Evolutionary conservation across 129 eudicot genomes (phyloP).

Genomic region (Artemisia annua): DNA sequence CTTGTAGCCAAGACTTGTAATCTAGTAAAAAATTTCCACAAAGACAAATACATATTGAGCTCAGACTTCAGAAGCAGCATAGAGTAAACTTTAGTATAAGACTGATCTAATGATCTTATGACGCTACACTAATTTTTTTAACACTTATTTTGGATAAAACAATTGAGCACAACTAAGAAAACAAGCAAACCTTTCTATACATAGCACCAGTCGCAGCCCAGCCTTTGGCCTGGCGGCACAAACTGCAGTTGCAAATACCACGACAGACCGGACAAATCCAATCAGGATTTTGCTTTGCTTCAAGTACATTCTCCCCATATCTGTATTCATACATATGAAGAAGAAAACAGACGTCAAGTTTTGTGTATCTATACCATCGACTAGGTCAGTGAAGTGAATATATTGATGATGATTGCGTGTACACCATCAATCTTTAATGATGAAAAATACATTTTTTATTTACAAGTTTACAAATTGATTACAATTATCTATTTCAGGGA

Average conservation of each 20-base stretch:
- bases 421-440: background rate
- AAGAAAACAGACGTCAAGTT: no score
- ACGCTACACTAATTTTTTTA: background rate
- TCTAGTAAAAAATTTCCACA: slow-evolving; percentile 47
- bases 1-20: slow-evolving; percentile 68
- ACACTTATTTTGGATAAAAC: background rate
- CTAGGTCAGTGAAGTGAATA: background rate
- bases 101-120: background rate
- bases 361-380: no score
- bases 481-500: background rate
- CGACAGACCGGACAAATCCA: slow-evolving; percentile 97
- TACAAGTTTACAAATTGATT: background rate
- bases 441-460: no score
- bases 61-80: no score
- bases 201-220: slow-evolving; percentile 83
- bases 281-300: slow-evolving; percentile 73
- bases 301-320: slow-evolving; percentile 92
- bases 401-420: background rate
- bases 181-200: slow-evolving; percentile 55
- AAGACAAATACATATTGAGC: background rate
- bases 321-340: slow-evolving; percentile 40
- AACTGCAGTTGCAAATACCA: slow-evolving; percentile 97
- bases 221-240: slow-evolving; percentile 93
- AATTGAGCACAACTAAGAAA: background rate
- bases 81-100: background rate